Base-by-base conservation (phyloP, 352 stramenopile genomes). In the Pythium dissotocum region DNA sequence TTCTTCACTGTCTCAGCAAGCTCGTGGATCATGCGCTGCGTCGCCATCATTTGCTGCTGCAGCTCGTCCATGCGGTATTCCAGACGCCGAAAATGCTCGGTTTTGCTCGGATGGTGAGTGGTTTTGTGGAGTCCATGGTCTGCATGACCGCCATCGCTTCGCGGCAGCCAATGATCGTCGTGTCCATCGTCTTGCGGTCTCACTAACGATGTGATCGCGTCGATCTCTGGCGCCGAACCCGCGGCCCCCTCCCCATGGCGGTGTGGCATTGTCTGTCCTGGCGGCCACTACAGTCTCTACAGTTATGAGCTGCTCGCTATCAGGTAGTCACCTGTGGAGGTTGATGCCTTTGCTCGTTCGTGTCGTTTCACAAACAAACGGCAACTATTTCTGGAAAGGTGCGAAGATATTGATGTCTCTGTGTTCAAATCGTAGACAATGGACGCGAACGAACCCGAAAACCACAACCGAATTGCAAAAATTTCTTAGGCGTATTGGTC, bases 31-130 rank as follows among this genome's bases (percentile, higher is more conserved):
- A 86, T 84, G 33, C 63, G 56, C 61, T 90, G 79, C 40, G 82
- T 86, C 0, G 59, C 63, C 8, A 70, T 24, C 24, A 85, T 70
- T 21, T 88, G 74, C 13, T 65, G 54, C 51, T 89, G 77, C 51
- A 92, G 62, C 51, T 75, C 63, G 14, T 78, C 70, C n/a, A 92
- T 75, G 5, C 77, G 73, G 26, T 80, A 65, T 58, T 92, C 83
- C 9, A 92, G 44, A 0, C 73, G 76, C 8, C 75, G 56, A 30
- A 63, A 63, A 26, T 67, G 52, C 6, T 66, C 65, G 8, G 7
- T 38, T 33, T 64, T 63, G 33, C 33, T 63, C 12, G 26, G 36
- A 12, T 40, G 32, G 26, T 13, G 49, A 38, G 10, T 24, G 49
- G 13, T 57, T 36, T 3, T 36, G 10, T 30, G 13, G 12, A 57